Conservation (phyloP, 768 basidiomycete genomes). For the Pleurotus eryngii region DNA sequence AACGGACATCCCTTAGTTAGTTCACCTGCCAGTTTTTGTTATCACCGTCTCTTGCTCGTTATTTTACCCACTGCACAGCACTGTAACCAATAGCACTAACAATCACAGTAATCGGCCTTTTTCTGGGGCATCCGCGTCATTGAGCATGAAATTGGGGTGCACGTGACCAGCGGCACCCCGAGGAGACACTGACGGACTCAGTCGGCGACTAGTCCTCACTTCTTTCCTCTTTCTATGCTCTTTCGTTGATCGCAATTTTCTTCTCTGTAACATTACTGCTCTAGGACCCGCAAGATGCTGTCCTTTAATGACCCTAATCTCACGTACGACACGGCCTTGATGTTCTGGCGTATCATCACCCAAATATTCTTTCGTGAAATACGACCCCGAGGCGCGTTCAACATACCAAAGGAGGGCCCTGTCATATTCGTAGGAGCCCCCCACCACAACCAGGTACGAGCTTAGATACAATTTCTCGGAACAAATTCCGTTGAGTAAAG, state of each 20-base stretch:
- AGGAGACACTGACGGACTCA: background rate
- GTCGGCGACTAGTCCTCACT: background rate
- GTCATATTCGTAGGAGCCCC: constrained; percentile 93
- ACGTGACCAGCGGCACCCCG: background rate
- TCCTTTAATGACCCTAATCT: constrained; percentile 10
- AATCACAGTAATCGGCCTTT: background rate
- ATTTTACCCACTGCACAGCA: background rate
- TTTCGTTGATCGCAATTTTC: background rate
- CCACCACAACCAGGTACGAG: constrained; percentile 80
- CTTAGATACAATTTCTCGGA: constrained; percentile 4
- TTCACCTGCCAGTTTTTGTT: background rate
- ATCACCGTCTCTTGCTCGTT: background rate
- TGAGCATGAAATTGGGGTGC: background rate
- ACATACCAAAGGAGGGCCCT: constrained; percentile 87
- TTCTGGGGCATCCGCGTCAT: background rate
- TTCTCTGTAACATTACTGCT: background rate
- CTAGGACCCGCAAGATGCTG: constrained; percentile 5
- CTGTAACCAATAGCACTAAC: constrained; percentile 4
- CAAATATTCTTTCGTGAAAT: constrained; percentile 97
- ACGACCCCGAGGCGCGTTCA: constrained; percentile 89
- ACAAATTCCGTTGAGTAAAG: constrained; percentile 10
- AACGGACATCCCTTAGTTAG: constrained; percentile 17
- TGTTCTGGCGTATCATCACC: constrained; percentile 83
- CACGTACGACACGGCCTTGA: constrained; percentile 68
- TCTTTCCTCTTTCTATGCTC: background rate